A percentile compares a stretch with the other conserved stretches of the same genome.
These are phyloP conservation scores for Passiflora organensis DNA, from an alignment of 345 rosid species.

Conservation along the genomic window DNA sequence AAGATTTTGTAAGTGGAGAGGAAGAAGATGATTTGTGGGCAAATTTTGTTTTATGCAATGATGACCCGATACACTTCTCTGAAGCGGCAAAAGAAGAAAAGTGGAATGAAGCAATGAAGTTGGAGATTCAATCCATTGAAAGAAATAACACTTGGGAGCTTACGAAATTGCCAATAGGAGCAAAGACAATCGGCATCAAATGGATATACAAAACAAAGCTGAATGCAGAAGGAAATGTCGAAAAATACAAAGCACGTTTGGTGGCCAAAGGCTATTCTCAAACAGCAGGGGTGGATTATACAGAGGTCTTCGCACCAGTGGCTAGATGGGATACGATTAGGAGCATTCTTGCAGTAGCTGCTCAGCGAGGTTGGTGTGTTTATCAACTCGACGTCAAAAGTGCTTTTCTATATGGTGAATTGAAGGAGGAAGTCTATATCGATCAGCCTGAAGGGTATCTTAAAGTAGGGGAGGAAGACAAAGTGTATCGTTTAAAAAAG, in stretches of 20 bases:
- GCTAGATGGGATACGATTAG: not conserved
- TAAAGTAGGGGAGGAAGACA: not conserved
- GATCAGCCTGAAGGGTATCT: not conserved
- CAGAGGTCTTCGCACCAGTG: slow-evolving; percentile 1
- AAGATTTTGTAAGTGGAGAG: not conserved
- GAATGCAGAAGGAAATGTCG: not conserved
- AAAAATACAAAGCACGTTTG: not conserved
- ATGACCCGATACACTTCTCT: not conserved
- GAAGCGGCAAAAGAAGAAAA: not conserved
- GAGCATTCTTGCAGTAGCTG: not conserved
- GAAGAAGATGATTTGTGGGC: not conserved
- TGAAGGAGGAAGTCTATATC: no score
- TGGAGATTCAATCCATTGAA: not conserved
- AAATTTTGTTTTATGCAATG: not conserved
- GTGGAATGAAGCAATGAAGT: not conserved
- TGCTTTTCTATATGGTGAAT: not conserved
- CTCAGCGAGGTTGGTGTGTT: not conserved
- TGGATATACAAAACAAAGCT: not conserved
- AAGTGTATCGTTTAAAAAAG: not conserved
- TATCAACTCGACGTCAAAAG: not conserved
- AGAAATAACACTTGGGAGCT: not conserved
- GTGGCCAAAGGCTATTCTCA: not conserved
- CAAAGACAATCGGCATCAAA: not conserved
- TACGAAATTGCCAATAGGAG: not conserved
- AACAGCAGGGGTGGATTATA: not conserved